Base-by-base conservation (phyloP, 2,329 filamentous ascomycete species). In the Penicillium expansum region DNA sequence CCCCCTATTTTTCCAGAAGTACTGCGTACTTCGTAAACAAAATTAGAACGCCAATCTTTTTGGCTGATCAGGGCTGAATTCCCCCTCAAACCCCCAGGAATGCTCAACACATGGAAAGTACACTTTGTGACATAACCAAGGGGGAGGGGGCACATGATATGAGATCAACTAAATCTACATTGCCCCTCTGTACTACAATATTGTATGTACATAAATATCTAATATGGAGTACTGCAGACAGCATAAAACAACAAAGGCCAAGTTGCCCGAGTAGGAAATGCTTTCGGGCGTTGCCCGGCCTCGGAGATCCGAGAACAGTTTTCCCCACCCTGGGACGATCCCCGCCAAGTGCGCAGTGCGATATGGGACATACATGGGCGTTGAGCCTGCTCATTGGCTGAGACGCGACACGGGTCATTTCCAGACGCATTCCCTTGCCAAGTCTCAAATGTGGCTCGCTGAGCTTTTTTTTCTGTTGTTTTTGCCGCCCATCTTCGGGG, bases 381-480 rank as follows among this genome's bases (percentile, higher is more conserved):
- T 55, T 29, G n/a, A 27, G 30, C 18, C 22, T 33, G 48, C 42
- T 63, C 27, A 66, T 65, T 65, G 61, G 63, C 29, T 50, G 49
- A 52, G 29, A 56, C 48, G 37, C 44, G 45, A 41, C 52, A 53
- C 35, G 48, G 59, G 57, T 65, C 61, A 61, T 66, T 65, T 59
- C 52, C 53, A 56, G 58, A 44, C 38, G 51, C 53, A 52, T 52
- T 30, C 39, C 35, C 41, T 56, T 47, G 62, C 62, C 57, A 65
- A 66, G 61, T n/a, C 55, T 16, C 16, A 5, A 39, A 45, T 57
- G 52, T 66, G 54, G 60, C 60, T 62, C 57, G 45, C 60, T 64
- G 56, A 58, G 54, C 39, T 22, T 49, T 56, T 52, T 55, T 54
- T 48, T n/a, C 18, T 48, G 32, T 41, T 33, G 42, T 27, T 41